Percentiles rank a stretch among this genome's conserved stretches.
phyloP scores from a whole-genome alignment of 2,329 filamentous ascomycete species.

The Leptoxyphium fumago region DNA sequence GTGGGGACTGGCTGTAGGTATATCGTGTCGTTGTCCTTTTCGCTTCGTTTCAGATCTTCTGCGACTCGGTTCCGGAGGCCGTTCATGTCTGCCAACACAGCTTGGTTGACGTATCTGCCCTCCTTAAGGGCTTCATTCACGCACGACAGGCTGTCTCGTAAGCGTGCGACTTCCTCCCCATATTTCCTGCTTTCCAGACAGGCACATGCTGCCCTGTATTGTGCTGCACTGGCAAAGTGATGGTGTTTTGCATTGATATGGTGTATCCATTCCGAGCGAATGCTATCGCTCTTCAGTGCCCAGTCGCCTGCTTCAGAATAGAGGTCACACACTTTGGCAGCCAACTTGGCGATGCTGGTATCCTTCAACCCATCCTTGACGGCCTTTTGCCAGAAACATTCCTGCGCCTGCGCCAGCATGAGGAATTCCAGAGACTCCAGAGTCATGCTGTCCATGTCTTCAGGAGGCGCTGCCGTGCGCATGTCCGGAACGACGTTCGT shows the following conservation, averaged over 20 bases:
- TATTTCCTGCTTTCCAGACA: slow-evolving; percentile 88
- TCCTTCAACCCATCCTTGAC: slow-evolving; percentile 91
- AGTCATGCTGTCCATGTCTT: slow-evolving; percentile 88
- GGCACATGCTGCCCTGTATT: slow-evolving; percentile 81
- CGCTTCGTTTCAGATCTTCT: slow-evolving; percentile 79
- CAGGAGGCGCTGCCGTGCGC: slow-evolving; percentile 59
- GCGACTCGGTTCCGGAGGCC: slow-evolving; percentile 67
- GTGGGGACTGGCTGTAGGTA: slow-evolving; percentile 76
- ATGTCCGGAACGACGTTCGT: slow-evolving; percentile 66
- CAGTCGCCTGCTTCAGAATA: slow-evolving; percentile 75
- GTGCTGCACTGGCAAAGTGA: slow-evolving; percentile 89
- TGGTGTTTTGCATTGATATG: slow-evolving; percentile 95
- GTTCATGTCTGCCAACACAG: slow-evolving; percentile 68
- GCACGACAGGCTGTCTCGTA: slow-evolving; percentile 69
- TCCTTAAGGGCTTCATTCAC: slow-evolving; percentile 80
- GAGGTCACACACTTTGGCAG: slow-evolving; percentile 78
- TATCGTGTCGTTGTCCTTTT: slow-evolving; percentile 93
- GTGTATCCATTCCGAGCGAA: slow-evolving; percentile 93
- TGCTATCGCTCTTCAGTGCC: slow-evolving; percentile 73
- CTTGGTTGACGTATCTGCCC: slow-evolving; percentile 64
- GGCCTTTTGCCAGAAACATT: slow-evolving; percentile 97
- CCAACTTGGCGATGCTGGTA: slow-evolving; percentile 77
- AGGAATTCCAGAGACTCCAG: slow-evolving; percentile 71
- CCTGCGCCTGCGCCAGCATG: slow-evolving; percentile 82
- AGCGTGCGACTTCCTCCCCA: slow-evolving; percentile 80